Base-by-base conservation (phyloP, 345 rosid genomes). In the Rhodamnia rubescens region DNA sequence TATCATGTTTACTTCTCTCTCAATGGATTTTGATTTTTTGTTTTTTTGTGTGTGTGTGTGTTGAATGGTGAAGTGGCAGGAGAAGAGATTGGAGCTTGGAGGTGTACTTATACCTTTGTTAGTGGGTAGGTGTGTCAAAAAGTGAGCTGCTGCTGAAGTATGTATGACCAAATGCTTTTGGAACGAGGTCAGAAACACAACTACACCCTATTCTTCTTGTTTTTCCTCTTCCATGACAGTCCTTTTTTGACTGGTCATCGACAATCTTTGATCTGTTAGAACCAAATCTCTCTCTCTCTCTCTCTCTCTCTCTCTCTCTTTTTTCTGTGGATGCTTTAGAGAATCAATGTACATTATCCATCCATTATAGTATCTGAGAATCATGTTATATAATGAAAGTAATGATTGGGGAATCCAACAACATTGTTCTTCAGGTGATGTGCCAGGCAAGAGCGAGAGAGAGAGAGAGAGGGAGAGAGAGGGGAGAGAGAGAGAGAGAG, bases 401-500 rank as follows among this genome's bases (percentile, higher is more conserved):
- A 84, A 58, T 84, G 80, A 84, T 47, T 84, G 80, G 85, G 85
- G 85, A 84, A 49, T 27, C 81, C 26, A 82, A 84, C 75, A 84
- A 61, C 75, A 84, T 84, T 49, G 36, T 84, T 59, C 74, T 59
- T 59, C 85, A 44, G 85, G 85, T 64, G 81, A 42, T 84, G 36
- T 50, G 80, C 85, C 74, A 49, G 80, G 75, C 52, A 14, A n/a
- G 26, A 53, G 55, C 24, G 84, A 40, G 84, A 53, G 84, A 82
- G 36, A 82, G 84, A 55, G 64, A 22, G 27, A 40, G 58, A 2
- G 74, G 85, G 26, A 53, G 55, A 49, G 84, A 40, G 84, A 53
- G n/a, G n/a, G n/a, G 84, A 82, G 36, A 82, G 84, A 55, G 64
- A 22, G 27, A 40, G 58, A 2, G 74, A 27, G 54, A 81, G 26